Evolutionary conservation across 805 yeast species (phyloP), one percentile per base, ranked within the genome.

Genomic region (Monosporozyma servazzii): DNA sequence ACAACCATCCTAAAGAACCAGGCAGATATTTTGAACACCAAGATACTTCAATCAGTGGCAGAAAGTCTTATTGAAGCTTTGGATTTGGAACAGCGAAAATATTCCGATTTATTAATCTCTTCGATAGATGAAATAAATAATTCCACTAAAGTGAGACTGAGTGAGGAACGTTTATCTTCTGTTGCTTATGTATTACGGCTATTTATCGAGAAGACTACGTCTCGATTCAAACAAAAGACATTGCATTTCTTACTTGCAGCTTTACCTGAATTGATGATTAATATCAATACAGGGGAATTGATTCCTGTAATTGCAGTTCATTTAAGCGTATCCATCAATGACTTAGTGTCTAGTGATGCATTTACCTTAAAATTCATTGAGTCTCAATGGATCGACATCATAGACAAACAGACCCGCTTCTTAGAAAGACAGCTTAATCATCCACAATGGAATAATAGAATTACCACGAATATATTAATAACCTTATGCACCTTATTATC

Each of bases 51-150:
- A 4, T 39, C 61, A 2, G 52, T 67, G 11, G 30, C 63, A 39
- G 64, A 71, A 48, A 54, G 60, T 5, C 48, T 68, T 15, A 54
- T 72, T 50, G 65, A 63, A 23, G 51, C 60, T 40, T 48, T 68
- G 6, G 72, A 67, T 30, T 56, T 56, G 15, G 84, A 80, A 52
- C 60, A 67, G n/a, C 56, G 61, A 18, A 58, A 53, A 41, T 61
- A 59, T 43, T 49, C 50, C 30, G 54, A 53, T 11, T 45, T 58
- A 29, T 18, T 52, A 11, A 15, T 20, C 11, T 21, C 29, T 11
- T 13, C 18, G 6, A 20, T 21, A 7, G 47, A 41, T 3, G 45
- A 27, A 3, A 33, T 25, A 13, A 41, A 45, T 20, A 53, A 51
- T 2, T 29, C 51, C 54, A 9, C 58, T 75, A 67, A 65, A 44